Evolutionary conservation across 192 early-diverging fungal species (phyloP).

Genomic region (Umbelopsis sp.): DNA sequence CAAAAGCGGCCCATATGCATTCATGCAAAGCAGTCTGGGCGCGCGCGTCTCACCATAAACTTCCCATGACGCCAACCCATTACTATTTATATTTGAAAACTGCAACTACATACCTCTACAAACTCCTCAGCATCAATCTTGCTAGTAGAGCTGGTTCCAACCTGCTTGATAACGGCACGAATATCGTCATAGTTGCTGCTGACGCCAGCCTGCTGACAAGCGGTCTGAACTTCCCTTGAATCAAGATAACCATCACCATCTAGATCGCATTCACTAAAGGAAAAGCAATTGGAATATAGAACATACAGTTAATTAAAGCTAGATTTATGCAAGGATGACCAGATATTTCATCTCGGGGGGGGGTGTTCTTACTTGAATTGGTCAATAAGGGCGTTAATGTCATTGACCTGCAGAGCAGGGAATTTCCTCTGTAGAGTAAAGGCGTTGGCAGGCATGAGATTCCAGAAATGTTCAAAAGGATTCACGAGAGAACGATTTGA

Average conservation of each 20-base stretch:
- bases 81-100: neutral
- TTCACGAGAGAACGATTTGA: neutral
- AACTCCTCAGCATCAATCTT: conserved; percentile 81
- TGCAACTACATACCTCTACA: conserved; percentile 59
- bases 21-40: too few species aligned
- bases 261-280: conserved; percentile 56
- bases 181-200: conserved; percentile 77
- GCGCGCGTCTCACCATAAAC: too few species aligned
- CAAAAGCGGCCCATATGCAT: too few species aligned
- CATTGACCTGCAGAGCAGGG: conserved; percentile 48
- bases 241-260: conserved; percentile 72
- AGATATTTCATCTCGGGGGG: neutral
- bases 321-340: neutral
- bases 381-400: conserved; percentile 52
- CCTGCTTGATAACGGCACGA: conserved; percentile 65
- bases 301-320: neutral
- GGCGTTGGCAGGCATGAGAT: conserved; percentile 53
- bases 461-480: neutral
- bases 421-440: conserved; percentile 54
- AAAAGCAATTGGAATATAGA: neutral
- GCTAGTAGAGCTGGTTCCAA: conserved; percentile 65
- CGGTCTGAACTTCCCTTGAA: conserved; percentile 65
- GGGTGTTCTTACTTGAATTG: conserved; percentile 48
- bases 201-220: conserved; percentile 64
- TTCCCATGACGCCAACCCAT: neutral